These are phyloP conservation scores for Lachancea quebecensis DNA, from an alignment of 805 yeast species.

Conservation along the genomic window DNA sequence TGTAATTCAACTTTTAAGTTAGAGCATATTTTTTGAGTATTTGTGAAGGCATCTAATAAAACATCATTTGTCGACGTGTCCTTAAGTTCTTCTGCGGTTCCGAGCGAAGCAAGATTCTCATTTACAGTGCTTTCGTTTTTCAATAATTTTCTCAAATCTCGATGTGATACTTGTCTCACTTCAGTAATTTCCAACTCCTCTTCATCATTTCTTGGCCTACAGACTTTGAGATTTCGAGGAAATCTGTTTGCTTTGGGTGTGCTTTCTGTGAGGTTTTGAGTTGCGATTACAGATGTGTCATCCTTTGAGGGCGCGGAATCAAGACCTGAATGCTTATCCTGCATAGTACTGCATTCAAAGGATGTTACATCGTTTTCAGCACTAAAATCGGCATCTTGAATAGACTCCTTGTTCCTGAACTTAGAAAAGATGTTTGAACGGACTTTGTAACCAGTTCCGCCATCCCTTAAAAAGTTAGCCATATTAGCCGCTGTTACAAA, in stretches of 20 bases:
- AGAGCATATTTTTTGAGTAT: constrained; percentile 34
- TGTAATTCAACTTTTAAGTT: constrained; percentile 31
- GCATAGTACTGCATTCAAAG: not conserved
- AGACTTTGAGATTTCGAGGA: not conserved
- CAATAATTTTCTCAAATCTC: not conserved
- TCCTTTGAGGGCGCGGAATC: not conserved
- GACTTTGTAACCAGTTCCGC: constrained; percentile 28
- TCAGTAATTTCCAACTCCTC: constrained; percentile 38
- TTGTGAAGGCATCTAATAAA: constrained; percentile 34
- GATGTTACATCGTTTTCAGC: constrained; percentile 16
- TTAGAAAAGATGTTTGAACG: constrained; percentile 29
- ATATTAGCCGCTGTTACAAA: constrained; percentile 9
- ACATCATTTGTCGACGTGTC: constrained; percentile 32
- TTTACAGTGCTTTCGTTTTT: not conserved
- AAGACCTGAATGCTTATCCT: not conserved
- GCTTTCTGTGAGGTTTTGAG: constrained; percentile 1
- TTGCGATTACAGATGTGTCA: not conserved
- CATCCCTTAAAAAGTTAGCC: constrained; percentile 31
- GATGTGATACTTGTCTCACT: constrained; percentile 26
- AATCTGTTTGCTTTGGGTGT: not conserved
- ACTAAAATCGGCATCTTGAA: not conserved
- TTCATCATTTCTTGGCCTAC: constrained; percentile 6
- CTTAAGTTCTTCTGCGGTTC: not conserved
- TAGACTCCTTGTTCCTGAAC: constrained; percentile 11
- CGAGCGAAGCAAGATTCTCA: not conserved